A percentile compares a stretch with the other conserved stretches of the same genome.
phyloP scores from a whole-genome alignment of 2,329 filamentous ascomycete species.

The Colletotrichum lentis region DNA sequence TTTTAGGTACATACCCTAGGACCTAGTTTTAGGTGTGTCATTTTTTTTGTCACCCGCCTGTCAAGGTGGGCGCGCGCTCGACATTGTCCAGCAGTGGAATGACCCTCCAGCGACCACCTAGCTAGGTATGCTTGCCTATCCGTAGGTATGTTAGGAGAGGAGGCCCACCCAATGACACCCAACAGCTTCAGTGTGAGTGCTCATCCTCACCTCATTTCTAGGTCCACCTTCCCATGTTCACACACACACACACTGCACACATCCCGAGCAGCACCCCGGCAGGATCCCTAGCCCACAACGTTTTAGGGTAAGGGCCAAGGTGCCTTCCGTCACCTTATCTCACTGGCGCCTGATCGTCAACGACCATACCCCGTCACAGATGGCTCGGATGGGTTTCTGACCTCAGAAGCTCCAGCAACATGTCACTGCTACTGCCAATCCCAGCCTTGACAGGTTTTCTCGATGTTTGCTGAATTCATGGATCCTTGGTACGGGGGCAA shows the following conservation, averaged over 20 bases:
- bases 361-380: not conserved
- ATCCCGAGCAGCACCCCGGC: not conserved
- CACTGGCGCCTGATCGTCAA: conserved; percentile 19
- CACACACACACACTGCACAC: not conserved
- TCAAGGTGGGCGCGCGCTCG: not conserved
- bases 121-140: no score
- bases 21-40: no score
- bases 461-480: not conserved
- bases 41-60: no score
- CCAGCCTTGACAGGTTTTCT: not conserved
- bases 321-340: conserved; percentile 15
- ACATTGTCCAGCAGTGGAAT: not conserved
- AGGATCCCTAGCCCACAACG: not conserved
- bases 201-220: conserved; percentile 1
- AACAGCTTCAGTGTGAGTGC: not conserved
- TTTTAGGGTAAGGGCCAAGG: not conserved
- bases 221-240: not conserved
- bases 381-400: not conserved
- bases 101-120: not conserved
- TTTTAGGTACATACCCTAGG: no score
- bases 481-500: not conserved
- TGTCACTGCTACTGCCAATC: not conserved
- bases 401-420: not conserved
- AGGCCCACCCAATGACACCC: conserved; percentile 16
- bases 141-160: not conserved